A percentile compares a stretch with the other conserved stretches of the same genome.
phyloP scores from a whole-genome alignment of 208 protist species.

The Trypanosoma mega region DNA sequence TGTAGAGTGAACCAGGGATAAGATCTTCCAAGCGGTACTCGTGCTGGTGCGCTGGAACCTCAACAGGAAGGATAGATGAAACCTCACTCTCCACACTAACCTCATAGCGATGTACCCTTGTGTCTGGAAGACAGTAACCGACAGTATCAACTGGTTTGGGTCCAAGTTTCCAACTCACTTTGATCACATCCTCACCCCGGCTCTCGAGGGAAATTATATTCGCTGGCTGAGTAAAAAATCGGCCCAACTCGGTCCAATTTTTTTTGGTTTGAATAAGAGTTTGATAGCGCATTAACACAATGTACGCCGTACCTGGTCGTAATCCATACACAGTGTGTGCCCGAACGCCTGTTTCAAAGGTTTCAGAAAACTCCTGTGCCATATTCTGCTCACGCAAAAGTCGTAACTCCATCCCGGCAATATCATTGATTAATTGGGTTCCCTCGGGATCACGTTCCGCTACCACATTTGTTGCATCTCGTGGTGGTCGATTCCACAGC shows the following conservation, averaged over 20 bases:
- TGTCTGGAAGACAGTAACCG: slow-evolving; percentile 48
- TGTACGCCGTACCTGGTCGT: slow-evolving; percentile 67
- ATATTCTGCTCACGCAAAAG: slow-evolving; percentile 77
- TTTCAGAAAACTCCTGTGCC: slow-evolving; percentile 50
- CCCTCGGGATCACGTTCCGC: slow-evolving; percentile 49
- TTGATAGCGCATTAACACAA: slow-evolving; percentile 81
- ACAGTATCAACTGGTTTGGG: slow-evolving; percentile 28
- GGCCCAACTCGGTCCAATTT: slow-evolving; percentile 73
- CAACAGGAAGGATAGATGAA: slow-evolving; percentile 15
- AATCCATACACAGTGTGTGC: slow-evolving; percentile 69
- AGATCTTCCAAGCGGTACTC: slow-evolving; percentile 57
- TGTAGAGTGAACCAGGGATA: slow-evolving; percentile 68
- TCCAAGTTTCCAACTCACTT: slow-evolving; percentile 54
- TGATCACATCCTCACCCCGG: slow-evolving; percentile 83
- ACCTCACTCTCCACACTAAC: slow-evolving; percentile 47
- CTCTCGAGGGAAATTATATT: slow-evolving; percentile 49
- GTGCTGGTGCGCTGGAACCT: slow-evolving; percentile 30
- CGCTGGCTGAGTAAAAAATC: slow-evolving; percentile 75
- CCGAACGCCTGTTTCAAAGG: slow-evolving; percentile 53
- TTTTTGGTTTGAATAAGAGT: slow-evolving; percentile 78
- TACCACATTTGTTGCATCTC: slow-evolving; percentile 34
- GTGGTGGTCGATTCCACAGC: slow-evolving; percentile 64
- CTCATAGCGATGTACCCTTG: slow-evolving; percentile 45
- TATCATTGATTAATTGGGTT: slow-evolving; percentile 43
- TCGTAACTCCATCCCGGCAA: slow-evolving; percentile 68